A percentile compares a stretch with the other conserved stretches of the same genome.
Conservation (phyloP, 2,329 filamentous ascomycete species). For the Colletotrichum liaoningense region DNA sequence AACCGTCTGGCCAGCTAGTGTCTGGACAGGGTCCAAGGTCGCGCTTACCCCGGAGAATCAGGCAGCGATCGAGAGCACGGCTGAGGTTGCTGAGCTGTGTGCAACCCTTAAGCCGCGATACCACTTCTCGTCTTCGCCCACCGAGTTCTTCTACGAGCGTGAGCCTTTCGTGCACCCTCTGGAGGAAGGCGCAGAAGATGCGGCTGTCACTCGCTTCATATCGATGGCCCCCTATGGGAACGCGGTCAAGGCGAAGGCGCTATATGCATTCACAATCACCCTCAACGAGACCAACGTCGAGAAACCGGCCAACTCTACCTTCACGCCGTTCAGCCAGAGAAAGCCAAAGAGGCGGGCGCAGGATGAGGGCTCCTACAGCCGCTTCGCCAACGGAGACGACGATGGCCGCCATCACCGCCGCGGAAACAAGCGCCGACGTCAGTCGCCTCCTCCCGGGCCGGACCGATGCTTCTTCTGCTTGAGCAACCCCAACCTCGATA, state of each 20-base stretch:
- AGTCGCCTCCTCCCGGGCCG: slow-evolving; percentile 73
- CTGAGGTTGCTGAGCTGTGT: slow-evolving; percentile 82
- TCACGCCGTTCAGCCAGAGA: slow-evolving; percentile 74
- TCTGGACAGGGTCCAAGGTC: slow-evolving; percentile 77
- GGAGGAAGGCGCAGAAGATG: slow-evolving; percentile 58
- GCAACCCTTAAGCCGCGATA: slow-evolving; percentile 88
- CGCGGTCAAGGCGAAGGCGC: slow-evolving; percentile 78
- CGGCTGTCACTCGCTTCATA: slow-evolving; percentile 85
- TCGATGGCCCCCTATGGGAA: slow-evolving; percentile 87
- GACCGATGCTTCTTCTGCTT: slow-evolving; percentile 96
- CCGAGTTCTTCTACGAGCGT: slow-evolving; percentile 82
- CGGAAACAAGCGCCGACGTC: slow-evolving; percentile 55
- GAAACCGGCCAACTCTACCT: slow-evolving; percentile 78
- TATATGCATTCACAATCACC: slow-evolving; percentile 83
- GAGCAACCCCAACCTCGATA: slow-evolving; percentile 84
- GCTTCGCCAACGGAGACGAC: slow-evolving; percentile 63
- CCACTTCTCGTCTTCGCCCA: slow-evolving; percentile 80
- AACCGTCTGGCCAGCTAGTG: slow-evolving; percentile 82
- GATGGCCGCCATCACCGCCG: slow-evolving; percentile 52
- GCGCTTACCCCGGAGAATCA: slow-evolving; percentile 64
- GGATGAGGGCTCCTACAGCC: slow-evolving; percentile 61
- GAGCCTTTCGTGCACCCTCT: slow-evolving; percentile 87
- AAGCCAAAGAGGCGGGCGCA: slow-evolving; percentile 69
- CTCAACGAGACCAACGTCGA: slow-evolving; percentile 68
- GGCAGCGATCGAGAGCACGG: slow-evolving; percentile 65